Percentiles rank a stretch among this genome's conserved stretches.
phyloP scores from a whole-genome alignment of 1,139 yeast species.

The Hemisphaericaspora subhashii region DNA sequence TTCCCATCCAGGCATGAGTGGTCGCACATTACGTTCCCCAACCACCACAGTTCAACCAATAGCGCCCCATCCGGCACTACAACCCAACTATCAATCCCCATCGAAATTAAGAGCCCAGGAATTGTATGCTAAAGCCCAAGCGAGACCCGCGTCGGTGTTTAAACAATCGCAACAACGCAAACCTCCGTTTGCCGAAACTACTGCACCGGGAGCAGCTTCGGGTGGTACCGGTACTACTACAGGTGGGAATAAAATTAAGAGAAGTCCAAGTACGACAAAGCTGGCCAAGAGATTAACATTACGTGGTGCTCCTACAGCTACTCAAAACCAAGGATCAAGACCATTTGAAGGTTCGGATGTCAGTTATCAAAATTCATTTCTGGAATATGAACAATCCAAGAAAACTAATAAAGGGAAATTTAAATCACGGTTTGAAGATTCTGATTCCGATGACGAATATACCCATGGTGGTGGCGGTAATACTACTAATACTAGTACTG shows the following conservation, averaged over 20 bases:
- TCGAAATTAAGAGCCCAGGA: constrained; percentile 48
- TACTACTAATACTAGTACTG: no score
- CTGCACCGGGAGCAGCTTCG: no score
- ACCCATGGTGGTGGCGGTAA: no score
- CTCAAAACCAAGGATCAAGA: constrained; percentile 7
- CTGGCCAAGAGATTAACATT: constrained; percentile 12
- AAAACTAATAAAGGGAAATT: constrained; percentile 13
- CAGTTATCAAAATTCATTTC: neutral
- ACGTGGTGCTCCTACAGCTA: constrained; percentile 10
- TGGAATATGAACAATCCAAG: no score
- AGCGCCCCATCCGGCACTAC: constrained; percentile 44
- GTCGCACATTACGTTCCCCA: constrained; percentile 32
- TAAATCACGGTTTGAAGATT: constrained; percentile 55
- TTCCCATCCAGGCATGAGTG: constrained; percentile 29
- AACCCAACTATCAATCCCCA: constrained; percentile 42
- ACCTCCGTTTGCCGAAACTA: constrained; percentile 50
- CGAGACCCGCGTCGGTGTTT: constrained; percentile 42
- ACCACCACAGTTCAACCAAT: constrained; percentile 39
- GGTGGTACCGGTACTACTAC: no score
- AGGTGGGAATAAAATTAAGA: no score
- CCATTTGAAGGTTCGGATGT: constrained; percentile 2
- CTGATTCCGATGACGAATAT: constrained; percentile 43
- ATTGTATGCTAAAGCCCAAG: constrained; percentile 49
- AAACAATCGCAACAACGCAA: constrained; percentile 39
- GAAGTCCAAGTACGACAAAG: constrained; percentile 9